These are phyloP conservation scores for Eucalyptus cloeziana DNA, from an alignment of 345 rosid genomes.

Conservation along the genomic window DNA sequence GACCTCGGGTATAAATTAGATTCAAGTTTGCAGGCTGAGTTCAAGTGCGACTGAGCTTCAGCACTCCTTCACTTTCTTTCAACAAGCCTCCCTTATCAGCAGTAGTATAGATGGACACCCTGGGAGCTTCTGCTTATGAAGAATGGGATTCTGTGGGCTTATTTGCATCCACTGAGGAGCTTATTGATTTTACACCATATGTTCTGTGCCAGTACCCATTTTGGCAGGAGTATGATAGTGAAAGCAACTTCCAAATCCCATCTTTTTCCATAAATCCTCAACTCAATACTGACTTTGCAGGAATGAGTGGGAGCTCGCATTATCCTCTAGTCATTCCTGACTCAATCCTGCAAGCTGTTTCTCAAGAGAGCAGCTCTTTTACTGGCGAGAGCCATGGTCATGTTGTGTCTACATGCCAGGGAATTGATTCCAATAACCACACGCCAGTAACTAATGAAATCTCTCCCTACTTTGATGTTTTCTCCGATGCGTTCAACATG, in stretches of 20 bases:
- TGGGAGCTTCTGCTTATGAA: slow-evolving; percentile 27
- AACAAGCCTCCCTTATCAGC: not conserved
- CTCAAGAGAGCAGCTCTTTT: slow-evolving; percentile 6
- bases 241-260: not conserved
- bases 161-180: slow-evolving; percentile 16
- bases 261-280: slow-evolving; percentile 5
- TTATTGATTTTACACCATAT: slow-evolving; percentile 9
- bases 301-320: not conserved
- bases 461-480: not conserved
- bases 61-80: not conserved
- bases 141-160: slow-evolving; percentile 36
- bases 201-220: slow-evolving; percentile 14
- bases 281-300: not conserved
- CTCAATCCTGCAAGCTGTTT: not conserved
- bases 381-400: slow-evolving; percentile 1
- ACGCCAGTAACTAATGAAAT: not conserved
- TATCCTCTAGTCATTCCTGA: slow-evolving; percentile 1
- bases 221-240: not conserved
- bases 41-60: not conserved
- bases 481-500: not conserved
- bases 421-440: not conserved
- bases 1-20: slow-evolving; percentile 13
- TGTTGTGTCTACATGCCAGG: not conserved
- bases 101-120: slow-evolving; percentile 12
- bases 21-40: not conserved